Evolutionary conservation across 2,329 filamentous ascomycete species (phyloP), one percentile per base, ranked within the genome.

Genomic region (Xylariaceae sp.): DNA sequence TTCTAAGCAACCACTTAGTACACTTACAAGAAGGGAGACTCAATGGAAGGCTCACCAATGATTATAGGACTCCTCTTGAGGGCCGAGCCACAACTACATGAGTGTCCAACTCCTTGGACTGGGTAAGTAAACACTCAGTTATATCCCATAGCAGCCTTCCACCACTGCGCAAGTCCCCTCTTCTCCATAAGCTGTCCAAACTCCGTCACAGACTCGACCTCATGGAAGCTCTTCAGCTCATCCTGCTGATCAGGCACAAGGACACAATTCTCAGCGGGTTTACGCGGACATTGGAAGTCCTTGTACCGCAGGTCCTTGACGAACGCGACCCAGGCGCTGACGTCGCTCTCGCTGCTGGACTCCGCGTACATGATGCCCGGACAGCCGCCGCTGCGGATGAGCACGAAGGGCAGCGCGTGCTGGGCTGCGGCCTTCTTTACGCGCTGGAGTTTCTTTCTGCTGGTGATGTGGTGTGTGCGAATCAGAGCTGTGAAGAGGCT

Each of bases 341-440:
- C 82, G 1, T 77, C 77, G 1, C 68, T 66, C 65, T 79, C 75
- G 3, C 37, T 42, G 37, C 37, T 42, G 37, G 37, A 65, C 69
- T 90, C 86, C 53, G 87, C 88, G 69, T 91, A 90, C 88, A 92
- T 92, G 65, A 92, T 85, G 1, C 89, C 89, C 0, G 89, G 89
- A 23, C 81, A 82, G 1, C 85, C 84, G 9, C 88, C 88, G 62
- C 81, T 85, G 30, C 88, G 82, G 1, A 90, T 76, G 2, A 92
- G 75, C 1, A 88, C 83, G 64, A 82, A 87, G 54, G 86, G 81
- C 58, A 84, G 75, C 64, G 82, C 77, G 51, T 81, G 77, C 37
- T 82, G 78, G 5, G 87, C 85, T 2, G 83, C 81, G 1, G 86
- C 84, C 71, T 88, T 87, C 54, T 79, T 83, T 18, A 92, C 78